phyloP scores from a whole-genome alignment of 2,329 filamentous ascomycete genomes.

The Beauveria sp. region DNA sequence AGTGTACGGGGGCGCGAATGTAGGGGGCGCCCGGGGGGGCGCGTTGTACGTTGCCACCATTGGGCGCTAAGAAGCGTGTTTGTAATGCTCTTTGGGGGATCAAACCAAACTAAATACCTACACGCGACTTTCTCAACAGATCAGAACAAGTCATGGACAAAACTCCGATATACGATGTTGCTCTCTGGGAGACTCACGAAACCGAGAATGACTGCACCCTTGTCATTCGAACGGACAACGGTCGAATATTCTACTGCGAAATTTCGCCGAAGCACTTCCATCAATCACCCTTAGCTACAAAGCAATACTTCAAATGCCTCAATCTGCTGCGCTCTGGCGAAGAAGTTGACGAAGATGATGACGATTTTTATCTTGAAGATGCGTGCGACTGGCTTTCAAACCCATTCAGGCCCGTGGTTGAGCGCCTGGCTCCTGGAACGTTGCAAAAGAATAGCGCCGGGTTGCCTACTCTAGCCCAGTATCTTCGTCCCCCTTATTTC shows the following conservation, averaged over 20 bases:
- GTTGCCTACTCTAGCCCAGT: not conserved
- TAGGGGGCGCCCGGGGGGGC: too few relatives aligned
- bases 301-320: not conserved
- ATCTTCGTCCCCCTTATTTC: not conserved
- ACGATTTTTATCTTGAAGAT: not conserved
- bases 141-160: not conserved
- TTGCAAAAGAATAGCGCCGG: not conserved
- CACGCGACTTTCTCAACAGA: not conserved
- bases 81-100: too few relatives aligned
- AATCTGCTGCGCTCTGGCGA: not conserved
- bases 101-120: not conserved
- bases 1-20: too few relatives aligned
- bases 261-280: constrained; percentile 2
- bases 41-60: too few relatives aligned
- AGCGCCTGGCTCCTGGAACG: not conserved
- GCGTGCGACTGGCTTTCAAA: not conserved
- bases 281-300: not conserved
- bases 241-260: not conserved
- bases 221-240: constrained; percentile 15
- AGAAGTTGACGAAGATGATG: not conserved
- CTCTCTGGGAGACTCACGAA: constrained; percentile 14
- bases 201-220: constrained; percentile 15
- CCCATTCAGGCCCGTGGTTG: constrained; percentile 4
- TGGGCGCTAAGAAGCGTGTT: too few relatives aligned
- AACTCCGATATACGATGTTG: constrained; percentile 9